Percentiles rank a stretch among this genome's conserved stretches.
Conservation (phyloP, 495 filamentous ascomycete genomes). For the Tuber indicum region DNA sequence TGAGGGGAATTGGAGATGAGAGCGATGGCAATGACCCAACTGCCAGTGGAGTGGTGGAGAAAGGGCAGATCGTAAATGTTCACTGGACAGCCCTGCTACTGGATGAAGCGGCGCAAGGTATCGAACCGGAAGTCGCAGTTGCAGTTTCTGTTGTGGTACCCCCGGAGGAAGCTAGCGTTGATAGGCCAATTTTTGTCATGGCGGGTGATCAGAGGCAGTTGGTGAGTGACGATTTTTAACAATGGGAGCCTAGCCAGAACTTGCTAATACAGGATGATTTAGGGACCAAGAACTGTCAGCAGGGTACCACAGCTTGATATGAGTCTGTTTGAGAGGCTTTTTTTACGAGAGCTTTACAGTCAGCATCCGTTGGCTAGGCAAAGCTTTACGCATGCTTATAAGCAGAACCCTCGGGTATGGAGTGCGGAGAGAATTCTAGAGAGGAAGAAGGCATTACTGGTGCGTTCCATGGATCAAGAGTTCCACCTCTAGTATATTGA, state of each 20-base stretch:
- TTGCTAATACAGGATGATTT: constrained; percentile 18
- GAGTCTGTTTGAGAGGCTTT: constrained; percentile 52
- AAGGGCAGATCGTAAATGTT: constrained; percentile 39
- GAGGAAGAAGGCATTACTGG: constrained; percentile 35
- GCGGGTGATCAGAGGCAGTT: constrained; percentile 55
- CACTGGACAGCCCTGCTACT: constrained; percentile 54
- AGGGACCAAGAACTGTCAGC: constrained; percentile 47
- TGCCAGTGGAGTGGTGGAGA: constrained; percentile 29
- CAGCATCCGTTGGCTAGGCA: constrained; percentile 50
- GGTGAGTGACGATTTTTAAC: constrained; percentile 21
- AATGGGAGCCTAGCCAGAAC: constrained; percentile 3
- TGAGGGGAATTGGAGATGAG: constrained; percentile 33
- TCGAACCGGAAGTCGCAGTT: constrained; percentile 50
- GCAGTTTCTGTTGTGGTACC: constrained; percentile 51
- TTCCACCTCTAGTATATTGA: constrained; percentile 20
- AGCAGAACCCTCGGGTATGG: constrained; percentile 30
- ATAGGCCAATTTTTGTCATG: constrained; percentile 50
- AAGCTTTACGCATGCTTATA: constrained; percentile 23
- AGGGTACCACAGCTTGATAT: constrained; percentile 44
- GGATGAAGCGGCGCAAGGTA: constrained; percentile 56
- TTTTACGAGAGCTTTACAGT: constrained; percentile 46
- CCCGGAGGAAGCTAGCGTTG: constrained; percentile 42
- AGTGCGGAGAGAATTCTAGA: constrained; percentile 36
- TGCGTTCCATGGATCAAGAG: constrained; percentile 7
- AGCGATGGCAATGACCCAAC: constrained; percentile 17